Evolutionary conservation across 305 asterid species (phyloP), one percentile per base, ranked within the genome.

Genomic region (Solanum chacoense): DNA sequence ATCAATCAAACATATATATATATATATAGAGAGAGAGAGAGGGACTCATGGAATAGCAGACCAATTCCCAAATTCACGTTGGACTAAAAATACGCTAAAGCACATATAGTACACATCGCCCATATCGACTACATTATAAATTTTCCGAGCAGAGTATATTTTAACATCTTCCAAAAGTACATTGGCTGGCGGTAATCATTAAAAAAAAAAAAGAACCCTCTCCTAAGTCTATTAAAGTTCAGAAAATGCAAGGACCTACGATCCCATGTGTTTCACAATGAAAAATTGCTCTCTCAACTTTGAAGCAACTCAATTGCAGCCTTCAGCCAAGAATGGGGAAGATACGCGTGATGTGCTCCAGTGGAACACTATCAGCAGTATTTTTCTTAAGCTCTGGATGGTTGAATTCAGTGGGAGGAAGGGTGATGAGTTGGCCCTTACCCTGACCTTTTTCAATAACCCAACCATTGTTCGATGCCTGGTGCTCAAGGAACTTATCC

Each of bases 321-420:
- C 45, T 84, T 93, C 91, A 96, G 88, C 95, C 94, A 50, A 95
- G 94, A 89, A 95, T 94, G 28, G 98, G 97, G 89, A 96, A 94
- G 90, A 96, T 95, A 71, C 95, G 93, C 42, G 98, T 89, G 3
- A 95, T 91, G 67, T 92, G 94, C 92, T 96, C 99, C 88, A 96
- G 87, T 0, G 95, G 96, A 50, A 96, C 90, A 77, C 91, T 91
- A 72, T 95, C 97, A 35, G 94, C 92, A 42, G 91, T 36, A 81
- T 85, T 95, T 90, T 94, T 96, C 98, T 94, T 95, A 4, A 94
- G 96, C 92, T 91, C 95, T 2, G 98, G 97, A 88, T 92, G 93
- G 93, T 95, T 96, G 89, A 95, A 96, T 91, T 95, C 97, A 78
- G 85, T 94, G 35, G 40, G 88, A 22, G 98, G 96, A 84, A 96